These are phyloP conservation scores for Puccinia brachypodii DNA, from an alignment of 1,284 basidiomycete species.

Conservation along the genomic window DNA sequence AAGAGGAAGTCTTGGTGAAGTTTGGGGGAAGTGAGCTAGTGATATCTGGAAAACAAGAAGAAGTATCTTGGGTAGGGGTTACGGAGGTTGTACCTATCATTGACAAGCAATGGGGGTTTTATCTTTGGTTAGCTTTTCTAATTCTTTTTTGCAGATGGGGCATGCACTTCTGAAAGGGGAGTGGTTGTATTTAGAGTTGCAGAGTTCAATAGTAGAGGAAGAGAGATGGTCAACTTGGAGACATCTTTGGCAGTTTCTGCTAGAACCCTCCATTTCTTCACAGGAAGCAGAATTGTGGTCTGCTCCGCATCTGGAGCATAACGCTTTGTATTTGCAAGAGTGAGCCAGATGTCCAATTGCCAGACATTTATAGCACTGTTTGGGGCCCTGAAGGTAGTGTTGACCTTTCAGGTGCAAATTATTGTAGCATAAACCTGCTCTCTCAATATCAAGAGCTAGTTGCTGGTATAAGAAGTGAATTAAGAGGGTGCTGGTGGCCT, in stretches of 20 bases:
- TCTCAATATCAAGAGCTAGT: background rate
- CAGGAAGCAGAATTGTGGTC: background rate
- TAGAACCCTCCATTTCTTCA: background rate
- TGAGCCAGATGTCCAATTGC: background rate
- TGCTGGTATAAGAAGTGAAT: background rate
- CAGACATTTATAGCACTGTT: background rate
- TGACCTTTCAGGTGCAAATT: background rate
- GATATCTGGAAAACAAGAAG: background rate
- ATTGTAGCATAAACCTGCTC: background rate
- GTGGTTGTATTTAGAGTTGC: background rate
- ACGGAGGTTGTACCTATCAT: background rate
- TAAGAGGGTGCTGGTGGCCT: background rate
- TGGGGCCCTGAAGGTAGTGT: background rate
- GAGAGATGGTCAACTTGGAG: background rate
- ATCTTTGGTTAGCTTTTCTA: background rate
- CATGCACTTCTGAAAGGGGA: background rate
- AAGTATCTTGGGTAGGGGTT: background rate
- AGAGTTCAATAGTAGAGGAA: background rate
- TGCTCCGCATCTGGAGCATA: background rate
- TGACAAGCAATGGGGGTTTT: background rate
- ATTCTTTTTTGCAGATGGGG: background rate
- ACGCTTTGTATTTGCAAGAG: background rate
- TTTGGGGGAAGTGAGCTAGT: background rate
- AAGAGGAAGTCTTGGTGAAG: too few species aligned
- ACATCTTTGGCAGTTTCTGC: background rate